Evolutionary conservation across 176 grass and related monocot species (phyloP), one percentile per base, ranked within the genome.

Genomic region (Panicum miliaceum): DNA sequence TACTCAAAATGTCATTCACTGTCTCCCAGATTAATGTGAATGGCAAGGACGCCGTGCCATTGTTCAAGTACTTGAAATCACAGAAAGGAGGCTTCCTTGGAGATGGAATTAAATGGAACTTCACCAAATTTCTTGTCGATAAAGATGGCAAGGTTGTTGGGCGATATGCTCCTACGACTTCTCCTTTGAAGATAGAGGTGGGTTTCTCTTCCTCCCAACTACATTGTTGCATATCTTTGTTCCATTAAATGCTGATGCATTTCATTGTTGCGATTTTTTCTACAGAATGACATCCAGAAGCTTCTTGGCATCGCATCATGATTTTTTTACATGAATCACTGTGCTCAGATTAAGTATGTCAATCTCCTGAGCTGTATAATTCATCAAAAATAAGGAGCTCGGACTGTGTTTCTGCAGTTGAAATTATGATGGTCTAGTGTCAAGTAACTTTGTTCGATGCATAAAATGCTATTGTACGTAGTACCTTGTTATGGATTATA

Each of bases 101-200:
- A 25, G 84, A 88, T 71, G 86, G 75, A 51, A 92, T 92, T 82
- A 92, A 92, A 78, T 92, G 91, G 91, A 90, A 92, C 73, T 92
- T 92, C 84, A 90, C 80, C 45, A 92, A 92, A 60, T 92, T 92
- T 77, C 87, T 84, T 79, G 83, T 92, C 4, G 73, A 59, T 34
- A 89, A 92, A 92, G 76, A 83, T 83, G 90, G 90, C 42, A 88
- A 78, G 14, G 74, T 92, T 76, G 41, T 92, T 25, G 79, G 68
- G 67, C 60, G 83, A 80, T 92, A 86, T 80, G 86, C 90, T 68
- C 86, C 90, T 0, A 86, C 71, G 3, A 92, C 83, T 11, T 89
- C 79, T 26, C 90, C 86, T 27, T 86, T 83, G 73, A 86, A 92
- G 65, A 86, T 92, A 61, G 83, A 89, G 90, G 90, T 84, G 53